Base-by-base conservation (phyloP, 2,329 filamentous ascomycete species). In the Pestalotiopsis sp. region DNA sequence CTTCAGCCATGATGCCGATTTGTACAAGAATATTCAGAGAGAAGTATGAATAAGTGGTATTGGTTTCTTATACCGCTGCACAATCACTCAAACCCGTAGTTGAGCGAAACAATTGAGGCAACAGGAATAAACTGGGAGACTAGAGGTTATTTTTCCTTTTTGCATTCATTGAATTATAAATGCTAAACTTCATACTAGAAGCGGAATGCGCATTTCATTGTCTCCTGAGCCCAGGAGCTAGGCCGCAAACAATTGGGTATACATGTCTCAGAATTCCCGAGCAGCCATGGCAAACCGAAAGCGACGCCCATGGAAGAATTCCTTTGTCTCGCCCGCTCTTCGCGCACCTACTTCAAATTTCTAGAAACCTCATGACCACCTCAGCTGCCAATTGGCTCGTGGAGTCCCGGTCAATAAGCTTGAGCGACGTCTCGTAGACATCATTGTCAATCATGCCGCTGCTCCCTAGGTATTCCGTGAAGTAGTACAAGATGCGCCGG, bases 401-500 rank as follows among this genome's bases (percentile, higher is more conserved):
- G n/a, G 22, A 22, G 9, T 66, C 30, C 38, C 22, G 26, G 10
- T 66, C 64, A 39, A 66, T 58, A 7, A 67, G 66, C 9, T 35
- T 55, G 26, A 64, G 44, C 13, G 60, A 35, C 13, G 38, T 57
- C 30, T 64, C 60, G 38, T 64, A 64, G 17, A 35, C 20, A 4
- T 66, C 67, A 20, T 40, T 20, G 39, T 56, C 59, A 35, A 68
- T 52, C 9, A 40, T 30, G 17, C 64, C 67, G 44, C 24, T 57
- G n/a, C 56, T 64, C 4, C 44, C 64, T 2, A 68, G 60, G 14
- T 35, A 24, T 4, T 61, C 38, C 2, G 66, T 60, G 48, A 68
- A 65, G 61, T 66, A 44, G 30, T 67, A 48, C 55, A 68, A 24
- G 26, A 68, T 67, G 17, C 58, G 10, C 14, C 44, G 22, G 40